Conservation (phyloP, 129 eudicot species). For the Helianthus annuus region HanXRQr2.0-SUNRISE NC_035433.2:90237917-90238416, state of each 20-base stretch:
- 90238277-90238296: too few relatives aligned
- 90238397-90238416: too few relatives aligned
- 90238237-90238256: background rate
- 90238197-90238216: slow-evolving; percentile 9
- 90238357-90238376: too few relatives aligned
- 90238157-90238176: background rate
- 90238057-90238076: slow-evolving; percentile 52
- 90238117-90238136: slow-evolving; percentile 15
- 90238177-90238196: slow-evolving; percentile 14
- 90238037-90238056: slow-evolving; percentile 57
- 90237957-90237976: slow-evolving; percentile 66
- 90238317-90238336: too few relatives aligned
- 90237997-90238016: slow-evolving; percentile 63
- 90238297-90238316: too few relatives aligned
- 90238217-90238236: slow-evolving; percentile 31
- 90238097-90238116: background rate
- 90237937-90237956: slow-evolving; percentile 45
- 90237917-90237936: slow-evolving; percentile 28
- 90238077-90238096: slow-evolving; percentile 16
- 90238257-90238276: too few relatives aligned
- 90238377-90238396: too few relatives aligned
- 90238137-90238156: slow-evolving; percentile 26
- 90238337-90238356: too few relatives aligned
- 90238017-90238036: slow-evolving; percentile 58
- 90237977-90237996: slow-evolving; percentile 84